phyloP scores from a whole-genome alignment of 169 alveolate species.

The Eimeria sp. region DNA sequence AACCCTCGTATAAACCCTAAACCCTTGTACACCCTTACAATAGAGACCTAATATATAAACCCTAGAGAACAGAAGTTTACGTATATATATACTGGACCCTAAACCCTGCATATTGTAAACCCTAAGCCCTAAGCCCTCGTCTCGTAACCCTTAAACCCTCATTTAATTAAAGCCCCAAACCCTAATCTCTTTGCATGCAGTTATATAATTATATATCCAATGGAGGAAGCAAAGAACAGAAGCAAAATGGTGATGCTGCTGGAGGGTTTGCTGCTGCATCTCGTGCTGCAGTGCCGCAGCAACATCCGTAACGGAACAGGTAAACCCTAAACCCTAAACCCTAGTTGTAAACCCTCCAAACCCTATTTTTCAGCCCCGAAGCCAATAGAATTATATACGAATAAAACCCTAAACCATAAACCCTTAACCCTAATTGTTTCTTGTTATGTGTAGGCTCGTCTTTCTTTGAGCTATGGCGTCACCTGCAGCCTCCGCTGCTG shows the following conservation, averaged over 20 bases:
- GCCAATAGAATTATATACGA: too few species aligned
- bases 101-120: background rate
- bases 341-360: background rate
- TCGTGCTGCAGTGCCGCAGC: constrained; percentile 32
- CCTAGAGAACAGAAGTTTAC: background rate
- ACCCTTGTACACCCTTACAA: background rate
- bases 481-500: constrained; percentile 4
- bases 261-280: constrained; percentile 49
- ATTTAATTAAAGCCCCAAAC: background rate
- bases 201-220: background rate
- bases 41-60: background rate
- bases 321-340: constrained; percentile 25
- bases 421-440: background rate
- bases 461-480: constrained; percentile 28
- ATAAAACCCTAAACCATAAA: background rate
- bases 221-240: background rate
- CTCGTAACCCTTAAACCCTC: background rate
- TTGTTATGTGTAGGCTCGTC: background rate
- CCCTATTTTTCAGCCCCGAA: background rate
- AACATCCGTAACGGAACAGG: background rate
- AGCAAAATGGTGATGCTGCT: background rate
- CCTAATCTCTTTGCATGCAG: background rate
- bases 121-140: background rate
- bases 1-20: constrained; percentile 7
- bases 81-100: background rate